These are phyloP conservation scores for Penicillium ochrochloron DNA, from an alignment of 495 filamentous ascomycete species.

Conservation along the genomic window DNA sequence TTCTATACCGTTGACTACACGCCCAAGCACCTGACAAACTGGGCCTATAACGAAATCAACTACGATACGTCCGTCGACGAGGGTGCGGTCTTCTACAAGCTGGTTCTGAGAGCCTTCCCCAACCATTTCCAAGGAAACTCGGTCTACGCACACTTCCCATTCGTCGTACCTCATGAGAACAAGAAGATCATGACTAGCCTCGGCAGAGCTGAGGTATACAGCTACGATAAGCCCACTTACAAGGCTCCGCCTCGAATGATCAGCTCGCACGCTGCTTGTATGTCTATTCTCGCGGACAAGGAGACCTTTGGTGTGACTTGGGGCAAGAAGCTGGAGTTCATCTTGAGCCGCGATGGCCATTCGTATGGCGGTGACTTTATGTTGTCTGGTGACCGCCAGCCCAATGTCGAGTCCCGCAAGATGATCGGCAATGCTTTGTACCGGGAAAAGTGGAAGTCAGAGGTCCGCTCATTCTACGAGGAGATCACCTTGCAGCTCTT, in stretches of 20 bases:
- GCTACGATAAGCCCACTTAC: conserved; percentile 49
- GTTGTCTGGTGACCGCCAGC: conserved; percentile 56
- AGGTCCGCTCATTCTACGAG: conserved; percentile 58
- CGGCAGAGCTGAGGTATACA: conserved; percentile 53
- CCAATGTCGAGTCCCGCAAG: conserved; percentile 51
- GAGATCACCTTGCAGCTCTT: conserved; percentile 57
- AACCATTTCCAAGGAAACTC: conserved; percentile 60
- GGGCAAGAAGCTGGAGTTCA: conserved; percentile 56
- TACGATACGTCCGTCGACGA: conserved; percentile 55
- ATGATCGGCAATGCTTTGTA: conserved; percentile 56
- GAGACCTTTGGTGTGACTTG: conserved; percentile 61
- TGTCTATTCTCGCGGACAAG: conserved; percentile 51
- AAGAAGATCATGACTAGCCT: conserved; percentile 53
- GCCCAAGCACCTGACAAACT: conserved; percentile 78
- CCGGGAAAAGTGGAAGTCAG: conserved; percentile 51
- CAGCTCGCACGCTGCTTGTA: conserved; percentile 54
- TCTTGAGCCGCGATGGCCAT: conserved; percentile 47
- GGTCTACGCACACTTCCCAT: conserved; percentile 62
- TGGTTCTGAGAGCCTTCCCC: conserved; percentile 65
- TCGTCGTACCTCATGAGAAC: conserved; percentile 62
- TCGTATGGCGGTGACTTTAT: conserved; percentile 57
- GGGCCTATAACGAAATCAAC: conserved; percentile 65
- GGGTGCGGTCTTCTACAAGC: conserved; percentile 64
- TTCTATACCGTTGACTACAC: conserved; percentile 83
- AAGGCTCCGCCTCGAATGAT: conserved; percentile 44